Evolutionary conservation across 2,329 filamentous ascomycete genomes (phyloP).

Genomic region (Fusarium xylarioides): DNA sequence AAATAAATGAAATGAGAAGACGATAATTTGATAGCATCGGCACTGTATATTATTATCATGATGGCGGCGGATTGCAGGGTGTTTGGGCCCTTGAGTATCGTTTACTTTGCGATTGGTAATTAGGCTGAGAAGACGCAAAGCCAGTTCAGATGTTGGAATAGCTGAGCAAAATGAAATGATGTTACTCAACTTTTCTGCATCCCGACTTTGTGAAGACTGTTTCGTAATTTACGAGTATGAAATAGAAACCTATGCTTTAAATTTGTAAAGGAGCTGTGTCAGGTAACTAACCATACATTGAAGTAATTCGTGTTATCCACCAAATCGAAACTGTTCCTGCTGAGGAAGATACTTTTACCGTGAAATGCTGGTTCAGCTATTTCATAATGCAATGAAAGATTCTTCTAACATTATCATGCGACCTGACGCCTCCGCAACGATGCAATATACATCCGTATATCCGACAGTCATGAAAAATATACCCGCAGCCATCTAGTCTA

Average conservation of each 20-base stretch:
- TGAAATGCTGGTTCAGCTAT: background rate
- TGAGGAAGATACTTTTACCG: background rate
- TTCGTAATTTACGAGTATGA: background rate
- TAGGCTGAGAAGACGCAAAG: conserved; percentile 8
- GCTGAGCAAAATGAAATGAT: conserved; percentile 7
- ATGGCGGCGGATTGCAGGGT: background rate
- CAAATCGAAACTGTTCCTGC: background rate
- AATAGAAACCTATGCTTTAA: no score
- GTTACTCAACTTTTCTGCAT: background rate
- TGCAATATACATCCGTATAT: background rate
- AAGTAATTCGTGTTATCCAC: background rate
- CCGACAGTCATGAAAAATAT: background rate
- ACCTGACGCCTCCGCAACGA: conserved; percentile 7
- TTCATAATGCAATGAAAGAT: conserved; percentile 6
- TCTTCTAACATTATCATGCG: background rate
- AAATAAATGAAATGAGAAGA: conserved; percentile 36
- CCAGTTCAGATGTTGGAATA: conserved; percentile 20
- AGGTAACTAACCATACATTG: background rate
- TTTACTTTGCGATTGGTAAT: background rate
- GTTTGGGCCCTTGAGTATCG: background rate
- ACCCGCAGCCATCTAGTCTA: conserved; percentile 1
- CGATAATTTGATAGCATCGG: background rate
- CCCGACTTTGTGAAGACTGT: no score
- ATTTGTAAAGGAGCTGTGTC: background rate
- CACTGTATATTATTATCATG: conserved; percentile 11